A percentile compares a stretch with the other conserved stretches of the same genome.
These are phyloP conservation scores for Macrotyloma uniflorum DNA, from an alignment of 306 rosid species.

Conservation along the genomic window DNA sequence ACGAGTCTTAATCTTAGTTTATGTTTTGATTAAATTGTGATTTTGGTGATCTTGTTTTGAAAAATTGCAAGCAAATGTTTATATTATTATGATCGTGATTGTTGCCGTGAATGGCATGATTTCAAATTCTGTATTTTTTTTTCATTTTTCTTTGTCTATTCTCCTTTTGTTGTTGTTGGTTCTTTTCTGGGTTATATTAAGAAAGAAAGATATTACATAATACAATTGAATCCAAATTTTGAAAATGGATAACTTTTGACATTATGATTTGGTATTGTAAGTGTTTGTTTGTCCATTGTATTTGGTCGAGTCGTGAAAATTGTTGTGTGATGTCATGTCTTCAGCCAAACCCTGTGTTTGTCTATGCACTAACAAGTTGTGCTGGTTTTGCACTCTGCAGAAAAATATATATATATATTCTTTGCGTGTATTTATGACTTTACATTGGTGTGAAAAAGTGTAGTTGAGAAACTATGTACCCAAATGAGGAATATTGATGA, in stretches of 20 bases:
- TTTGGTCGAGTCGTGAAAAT: background rate
- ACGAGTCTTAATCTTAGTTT: background rate
- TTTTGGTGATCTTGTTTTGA: background rate
- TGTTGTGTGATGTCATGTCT: background rate
- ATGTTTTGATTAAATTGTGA: background rate
- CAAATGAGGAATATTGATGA: background rate
- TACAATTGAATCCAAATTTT: too few species aligned
- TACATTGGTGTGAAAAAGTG: background rate
- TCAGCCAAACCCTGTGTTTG: background rate
- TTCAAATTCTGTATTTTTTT: background rate
- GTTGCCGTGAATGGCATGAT: background rate
- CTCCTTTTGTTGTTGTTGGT: background rate
- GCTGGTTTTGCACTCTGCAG: background rate
- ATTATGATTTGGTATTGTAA: background rate
- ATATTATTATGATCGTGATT: too few species aligned
- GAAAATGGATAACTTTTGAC: too few species aligned
- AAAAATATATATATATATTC: background rate
- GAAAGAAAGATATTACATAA: too few species aligned
- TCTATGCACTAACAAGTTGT: background rate
- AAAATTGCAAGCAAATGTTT: background rate
- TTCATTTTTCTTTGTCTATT: background rate
- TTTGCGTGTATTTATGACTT: slow-evolving; percentile 9
- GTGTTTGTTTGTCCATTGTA: background rate
- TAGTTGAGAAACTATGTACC: background rate
- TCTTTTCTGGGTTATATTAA: background rate